Evolutionary conservation across 768 basidiomycete species (phyloP), one percentile per base, ranked within the genome.

Genomic region (Austroboletus eburneus): DNA sequence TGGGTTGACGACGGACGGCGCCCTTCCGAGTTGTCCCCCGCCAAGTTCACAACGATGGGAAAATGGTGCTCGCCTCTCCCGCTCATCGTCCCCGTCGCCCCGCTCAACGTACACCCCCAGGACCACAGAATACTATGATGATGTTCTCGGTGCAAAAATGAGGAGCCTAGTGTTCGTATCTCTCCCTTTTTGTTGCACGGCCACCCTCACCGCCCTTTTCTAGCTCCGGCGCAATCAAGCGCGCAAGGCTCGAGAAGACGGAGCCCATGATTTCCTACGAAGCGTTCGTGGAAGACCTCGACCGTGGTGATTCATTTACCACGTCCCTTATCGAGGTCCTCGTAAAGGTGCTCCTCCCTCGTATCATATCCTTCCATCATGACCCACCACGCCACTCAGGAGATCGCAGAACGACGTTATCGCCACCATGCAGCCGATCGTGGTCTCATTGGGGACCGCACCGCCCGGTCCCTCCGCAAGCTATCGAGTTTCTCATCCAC

Each of bases 221-320:
- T 55, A 89, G 87, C 58, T 77, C 79, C 54, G 85, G 88, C 44
- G 80, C 87, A 41, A 81, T 89, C 53, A 80, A 79, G 55, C 75
- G 88, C 45, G 71, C 80, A 22, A 76, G 75, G 49, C 73, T 86
- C 22, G 87, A 89, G 61, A 79, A 80, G 38, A 58, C 58, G 27
- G 83, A 85, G 57, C 76, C 83, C 3, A 66, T 69, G 33, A 87
- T 90, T 51, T 81, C 72, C 44, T 90, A 86, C 59, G 83, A 89
- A 63, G 66, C 75, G 23, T 89, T 91, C 53, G 83, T 89, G 17
- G 77, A 83, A 54, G 85, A 87, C 23, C 69, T 91, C 40, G 87
- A 90, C 59, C 76, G 75, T 20, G 87, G 87, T 14, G 88, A 91
- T 61, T 81, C 85, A 1, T 90, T 91, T 64, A 89, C 87, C 0